Base-by-base conservation (phyloP, 2,329 filamentous ascomycete genomes). In the Rugonectria rugulosa region DNA sequence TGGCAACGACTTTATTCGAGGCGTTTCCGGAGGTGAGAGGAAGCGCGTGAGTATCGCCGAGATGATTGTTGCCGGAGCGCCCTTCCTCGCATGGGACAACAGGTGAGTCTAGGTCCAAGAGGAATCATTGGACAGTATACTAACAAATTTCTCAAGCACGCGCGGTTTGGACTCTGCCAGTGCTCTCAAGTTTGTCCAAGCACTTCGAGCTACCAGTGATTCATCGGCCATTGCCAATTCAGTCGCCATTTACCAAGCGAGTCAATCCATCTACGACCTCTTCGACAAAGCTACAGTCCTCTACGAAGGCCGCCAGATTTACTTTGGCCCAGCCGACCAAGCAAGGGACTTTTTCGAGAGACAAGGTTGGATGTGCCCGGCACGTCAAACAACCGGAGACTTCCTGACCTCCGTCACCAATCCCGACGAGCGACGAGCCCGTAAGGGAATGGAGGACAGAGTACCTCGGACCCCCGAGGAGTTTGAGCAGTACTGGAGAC, bases 31-130 rank as follows among this genome's bases (percentile, higher is more conserved):
- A 62, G 90, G 90, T 49, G 90, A 93, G 72, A 77, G 89, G 21
- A 92, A 92, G 71, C 86, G 89, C 66, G 88, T 91, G 12, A 87
- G 85, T 27, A 91, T 92, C 61, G 88, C 88, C 1, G 89, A 92
- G 71, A 90, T 88, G 1, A 73, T 78, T 5, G 72, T 83, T 15
- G 81, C n/a, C 75, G 75, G n/a, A 78, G 79, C 1, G 79, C 79
- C 3, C 70, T 65, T 8, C 59, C 59, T 24, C 66, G 65, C 24
- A n/a, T 69, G 67, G 67, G 67, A 69, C 5, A 69, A 69, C 34
- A 67, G 64, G n/a, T n/a, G n/a, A n/a, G n/a, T n/a, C n/a, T n/a
- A n/a, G n/a, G n/a, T n/a, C n/a, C n/a, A n/a, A n/a, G n/a, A n/a
- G n/a, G n/a, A n/a, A n/a, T n/a, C n/a, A n/a, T n/a, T n/a, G n/a